Base-by-base conservation (phyloP, 1,284 basidiomycete species). In the Puccinia hordei region DNA sequence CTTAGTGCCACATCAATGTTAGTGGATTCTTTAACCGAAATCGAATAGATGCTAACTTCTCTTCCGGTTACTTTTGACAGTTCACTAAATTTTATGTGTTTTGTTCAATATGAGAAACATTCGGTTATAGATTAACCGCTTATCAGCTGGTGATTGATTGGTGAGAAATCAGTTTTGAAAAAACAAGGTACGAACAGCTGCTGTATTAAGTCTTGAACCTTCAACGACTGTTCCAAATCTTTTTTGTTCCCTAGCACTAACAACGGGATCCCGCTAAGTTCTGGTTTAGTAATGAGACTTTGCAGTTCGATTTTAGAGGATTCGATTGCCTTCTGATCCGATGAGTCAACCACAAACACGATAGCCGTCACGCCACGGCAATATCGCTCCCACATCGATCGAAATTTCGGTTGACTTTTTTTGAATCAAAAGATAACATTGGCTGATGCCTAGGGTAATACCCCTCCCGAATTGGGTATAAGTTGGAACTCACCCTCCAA, bases 231-330 rank as follows among this genome's bases (percentile, higher is more conserved):
- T 1, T 91, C 89, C 1, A 98, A 83, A 85, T 98, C 96, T 84
- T 94, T 97, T 88, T 99, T 99, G 87, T 98, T 98, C 0, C 94
- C 96, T 33, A 98, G 88, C 78, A 98, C 94, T 19, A 98, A 89
- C 53, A 98, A 86, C 0, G 95, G 95, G 1, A 97, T 93, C 0
- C 92, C 91, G 0, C 87, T 85, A 30, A 98, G 89, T 33, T 89
- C 90, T 0, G 91, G 89, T 61, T 94, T 90, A 15, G 89, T 87
- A 30, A 98, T 88, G 2, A 98, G 88, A 59, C 94, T 91, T 84
- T 96, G 94, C 5, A 98, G 88, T 85, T 98, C 95, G 69, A 95
- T 94, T 10, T 91, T 90, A 1, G 93, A 93, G 8, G 92, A 91
- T 76, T 93, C 92, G 84, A 96, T 91, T 84, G 92, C 93, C 78